Conservation (phyloP, 2,329 filamentous ascomycete genomes). For the Fusarium sp. region DNA sequence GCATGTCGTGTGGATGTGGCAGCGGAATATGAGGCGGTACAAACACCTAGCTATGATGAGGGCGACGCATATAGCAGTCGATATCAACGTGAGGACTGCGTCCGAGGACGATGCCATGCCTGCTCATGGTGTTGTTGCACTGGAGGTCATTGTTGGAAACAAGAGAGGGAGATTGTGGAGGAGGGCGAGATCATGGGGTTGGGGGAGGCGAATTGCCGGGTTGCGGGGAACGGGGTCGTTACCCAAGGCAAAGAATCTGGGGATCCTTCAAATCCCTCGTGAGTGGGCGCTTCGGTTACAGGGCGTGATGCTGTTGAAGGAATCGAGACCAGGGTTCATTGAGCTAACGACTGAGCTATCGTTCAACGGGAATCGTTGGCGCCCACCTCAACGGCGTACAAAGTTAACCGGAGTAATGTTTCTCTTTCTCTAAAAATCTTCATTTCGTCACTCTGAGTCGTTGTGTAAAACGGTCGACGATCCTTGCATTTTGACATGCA, state of each 20-base stretch:
- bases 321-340: not conserved
- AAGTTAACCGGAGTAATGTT: not conserved
- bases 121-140: conserved; percentile 3
- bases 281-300: not conserved
- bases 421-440: not conserved
- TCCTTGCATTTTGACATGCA: not conserved
- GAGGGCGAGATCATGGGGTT: not conserved
- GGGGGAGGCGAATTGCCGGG: not conserved
- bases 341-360: not conserved
- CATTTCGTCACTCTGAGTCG: not conserved
- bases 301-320: not conserved
- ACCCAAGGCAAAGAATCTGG: not conserved
- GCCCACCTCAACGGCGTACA: not conserved
- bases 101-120: conserved; percentile 38
- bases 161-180: not conserved
- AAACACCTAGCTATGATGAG: conserved; percentile 44
- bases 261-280: not conserved
- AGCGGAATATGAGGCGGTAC: conserved; percentile 43
- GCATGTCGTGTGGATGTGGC: conserved; percentile 41
- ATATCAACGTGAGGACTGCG: conserved; percentile 40
- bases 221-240: not conserved
- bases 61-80: conserved; percentile 41
- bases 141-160: conserved; percentile 1
- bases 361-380: not conserved
- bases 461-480: not conserved